Percentiles rank a stretch among this genome's conserved stretches.
These are phyloP conservation scores for Russula compacta DNA, from an alignment of 768 basidiomycete genomes.

Conservation along the genomic window DNA sequence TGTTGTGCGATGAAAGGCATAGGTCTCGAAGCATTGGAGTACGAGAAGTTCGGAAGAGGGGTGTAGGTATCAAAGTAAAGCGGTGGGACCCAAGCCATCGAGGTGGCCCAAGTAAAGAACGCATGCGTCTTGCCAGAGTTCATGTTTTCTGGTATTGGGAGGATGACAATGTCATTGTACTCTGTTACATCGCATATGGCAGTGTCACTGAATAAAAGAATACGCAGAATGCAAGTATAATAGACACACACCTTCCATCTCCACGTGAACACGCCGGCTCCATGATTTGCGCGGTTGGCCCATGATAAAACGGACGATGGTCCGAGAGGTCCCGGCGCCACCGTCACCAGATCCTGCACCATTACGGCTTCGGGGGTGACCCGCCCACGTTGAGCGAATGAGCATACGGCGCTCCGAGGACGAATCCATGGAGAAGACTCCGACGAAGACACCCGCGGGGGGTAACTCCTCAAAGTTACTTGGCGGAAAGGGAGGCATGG, in stretches of 20 bases:
- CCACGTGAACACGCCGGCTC: conserved; percentile 71
- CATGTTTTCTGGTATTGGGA: conserved; percentile 90
- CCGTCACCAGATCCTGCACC: conserved; percentile 64
- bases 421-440: conserved; percentile 84
- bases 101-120: conserved; percentile 89
- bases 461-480: conserved; percentile 60
- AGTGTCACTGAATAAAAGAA: not conserved
- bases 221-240: not conserved
- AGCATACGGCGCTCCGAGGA: conserved; percentile 78
- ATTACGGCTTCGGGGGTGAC: conserved; percentile 65
- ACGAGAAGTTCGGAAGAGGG: conserved; percentile 48
- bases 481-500: conserved; percentile 56
- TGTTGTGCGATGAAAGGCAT: conserved; percentile 62
- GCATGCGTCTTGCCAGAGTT: conserved; percentile 88
- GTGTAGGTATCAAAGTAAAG: conserved; percentile 44
- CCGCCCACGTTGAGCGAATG: conserved; percentile 85
- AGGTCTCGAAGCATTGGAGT: conserved; percentile 47
- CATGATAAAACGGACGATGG: conserved; percentile 81
- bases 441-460: conserved; percentile 81
- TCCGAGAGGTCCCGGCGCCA: conserved; percentile 69
- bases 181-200: conserved; percentile 33
- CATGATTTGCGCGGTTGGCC: conserved; percentile 75
- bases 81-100: conserved; percentile 86
- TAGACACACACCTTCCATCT: conserved; percentile 74
- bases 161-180: conserved; percentile 78